These are phyloP conservation scores for Aspergillus asperescens DNA, from an alignment of 495 filamentous ascomycete genomes.

Conservation along the genomic window DNA sequence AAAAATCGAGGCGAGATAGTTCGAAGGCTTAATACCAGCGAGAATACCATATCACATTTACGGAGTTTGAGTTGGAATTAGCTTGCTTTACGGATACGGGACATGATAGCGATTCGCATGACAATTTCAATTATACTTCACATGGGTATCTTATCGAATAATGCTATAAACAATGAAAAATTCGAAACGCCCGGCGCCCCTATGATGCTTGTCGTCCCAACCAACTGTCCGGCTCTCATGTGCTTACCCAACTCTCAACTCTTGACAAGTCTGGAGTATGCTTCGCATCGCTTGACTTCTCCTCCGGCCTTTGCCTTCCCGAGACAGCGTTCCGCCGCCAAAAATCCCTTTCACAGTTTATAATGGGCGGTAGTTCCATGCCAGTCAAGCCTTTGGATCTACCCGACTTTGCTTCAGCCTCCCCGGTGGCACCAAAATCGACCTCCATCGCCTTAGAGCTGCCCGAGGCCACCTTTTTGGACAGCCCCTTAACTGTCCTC, in stretches of 20 bases:
- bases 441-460: conserved; percentile 29
- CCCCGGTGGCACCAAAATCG: conserved; percentile 24
- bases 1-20: conserved; percentile 11
- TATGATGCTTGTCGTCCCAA: conserved; percentile 4
- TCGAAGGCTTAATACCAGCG: conserved; percentile 2
- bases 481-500: conserved; percentile 38
- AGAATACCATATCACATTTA: conserved; percentile 14
- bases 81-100: background rate
- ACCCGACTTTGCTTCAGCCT: conserved; percentile 24
- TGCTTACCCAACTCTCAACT: conserved; percentile 27
- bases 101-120: background rate
- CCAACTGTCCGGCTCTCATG: conserved; percentile 14
- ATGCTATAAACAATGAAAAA: conserved; percentile 26
- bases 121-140: conserved; percentile 19
- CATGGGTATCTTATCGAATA: conserved; percentile 38
- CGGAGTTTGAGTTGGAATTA: conserved; percentile 25
- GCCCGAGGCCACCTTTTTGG: conserved; percentile 25
- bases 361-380: conserved; percentile 43
- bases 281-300: conserved; percentile 25
- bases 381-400: conserved; percentile 28
- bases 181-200: conserved; percentile 24
- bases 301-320: conserved; percentile 24
- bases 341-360: conserved; percentile 44
- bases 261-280: conserved; percentile 22
- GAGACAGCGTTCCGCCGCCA: conserved; percentile 34